phyloP scores from a whole-genome alignment of 768 basidiomycete species.

The Termitomyces sp. region DNA sequence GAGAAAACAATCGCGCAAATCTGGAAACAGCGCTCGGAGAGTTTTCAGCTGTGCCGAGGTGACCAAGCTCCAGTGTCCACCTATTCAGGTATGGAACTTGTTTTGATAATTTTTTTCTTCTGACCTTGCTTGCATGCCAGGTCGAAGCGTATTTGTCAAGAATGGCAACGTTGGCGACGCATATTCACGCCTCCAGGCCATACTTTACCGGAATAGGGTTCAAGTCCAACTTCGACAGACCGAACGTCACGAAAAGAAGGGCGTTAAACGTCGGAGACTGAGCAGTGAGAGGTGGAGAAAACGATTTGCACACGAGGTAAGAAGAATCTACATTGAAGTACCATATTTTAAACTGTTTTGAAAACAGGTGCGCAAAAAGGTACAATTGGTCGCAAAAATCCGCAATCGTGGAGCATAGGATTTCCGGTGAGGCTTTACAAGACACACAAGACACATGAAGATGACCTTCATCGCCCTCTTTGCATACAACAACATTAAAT shows the following conservation, averaged over 20 bases:
- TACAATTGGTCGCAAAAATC: constrained; percentile 74
- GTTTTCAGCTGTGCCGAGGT: constrained; percentile 13
- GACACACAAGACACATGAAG: not conserved
- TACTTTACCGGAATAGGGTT: constrained; percentile 53
- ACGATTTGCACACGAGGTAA: constrained; percentile 73
- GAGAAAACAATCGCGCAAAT: constrained; percentile 20
- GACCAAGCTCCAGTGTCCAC: constrained; percentile 35
- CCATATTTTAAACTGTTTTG: constrained; percentile 6
- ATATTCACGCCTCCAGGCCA: constrained; percentile 41
- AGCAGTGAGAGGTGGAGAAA: constrained; percentile 74
- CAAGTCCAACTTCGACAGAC: constrained; percentile 38
- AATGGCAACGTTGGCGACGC: constrained; percentile 39
- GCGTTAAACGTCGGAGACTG: constrained; percentile 69
- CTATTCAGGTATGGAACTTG: constrained; percentile 39
- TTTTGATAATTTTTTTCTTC: not conserved
- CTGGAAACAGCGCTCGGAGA: constrained; percentile 32
- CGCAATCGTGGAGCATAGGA: constrained; percentile 64
- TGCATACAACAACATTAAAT: not conserved
- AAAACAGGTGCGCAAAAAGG: constrained; percentile 76
- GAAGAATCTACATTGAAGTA: constrained; percentile 17
- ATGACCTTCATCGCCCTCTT: not conserved
- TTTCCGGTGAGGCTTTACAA: not conserved
- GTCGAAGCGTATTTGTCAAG: constrained; percentile 51
- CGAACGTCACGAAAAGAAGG: constrained; percentile 78
- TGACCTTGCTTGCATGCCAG: constrained; percentile 26